Percentiles rank a stretch among this genome's conserved stretches.
Evolutionary conservation across 345 rosid genomes (phyloP).

Genomic region (Salix caprea): DNA sequence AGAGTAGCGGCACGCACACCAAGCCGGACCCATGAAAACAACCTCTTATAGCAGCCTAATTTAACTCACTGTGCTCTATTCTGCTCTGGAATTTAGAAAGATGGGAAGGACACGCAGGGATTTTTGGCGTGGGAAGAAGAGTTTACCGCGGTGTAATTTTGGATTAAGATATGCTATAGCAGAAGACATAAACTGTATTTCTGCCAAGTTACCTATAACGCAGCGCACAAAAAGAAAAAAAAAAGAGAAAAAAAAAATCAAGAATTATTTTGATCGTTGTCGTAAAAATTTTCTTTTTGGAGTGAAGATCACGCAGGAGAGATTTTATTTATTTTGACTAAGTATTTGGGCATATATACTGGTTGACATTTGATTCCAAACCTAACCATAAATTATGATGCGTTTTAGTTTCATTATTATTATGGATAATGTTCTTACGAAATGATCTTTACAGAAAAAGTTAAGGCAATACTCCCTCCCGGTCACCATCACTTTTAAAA

Average conservation of each 20-base stretch:
- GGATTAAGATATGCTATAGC: background rate
- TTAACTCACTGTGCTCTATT: conserved; percentile 10
- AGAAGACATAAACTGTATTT: background rate
- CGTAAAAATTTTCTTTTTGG: too few species aligned
- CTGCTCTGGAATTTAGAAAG: conserved; percentile 2
- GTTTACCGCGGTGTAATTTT: background rate
- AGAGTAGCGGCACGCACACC: conserved; percentile 36
- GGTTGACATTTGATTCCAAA: too few species aligned
- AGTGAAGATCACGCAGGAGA: too few species aligned
- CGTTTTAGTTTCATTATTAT: too few species aligned
- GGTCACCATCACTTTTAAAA: background rate
- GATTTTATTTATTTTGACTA: too few species aligned
- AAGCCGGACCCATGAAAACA: conserved; percentile 45
- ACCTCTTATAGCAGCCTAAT: conserved; percentile 18
- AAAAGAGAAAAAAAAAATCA: too few species aligned
- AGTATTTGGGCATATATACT: too few species aligned
- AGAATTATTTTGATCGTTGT: too few species aligned
- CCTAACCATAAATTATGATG: too few species aligned
- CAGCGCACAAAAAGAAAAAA: background rate
- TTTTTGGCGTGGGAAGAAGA: background rate
- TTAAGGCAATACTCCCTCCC: background rate
- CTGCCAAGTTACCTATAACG: background rate
- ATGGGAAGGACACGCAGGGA: background rate
- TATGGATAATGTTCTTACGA: background rate
- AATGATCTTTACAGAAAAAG: background rate